A percentile compares a stretch with the other conserved stretches of the same genome.
These are phyloP conservation scores for Clathrospora elynae DNA, from an alignment of 2,329 filamentous ascomycete genomes.

Conservation along the genomic window DNA sequence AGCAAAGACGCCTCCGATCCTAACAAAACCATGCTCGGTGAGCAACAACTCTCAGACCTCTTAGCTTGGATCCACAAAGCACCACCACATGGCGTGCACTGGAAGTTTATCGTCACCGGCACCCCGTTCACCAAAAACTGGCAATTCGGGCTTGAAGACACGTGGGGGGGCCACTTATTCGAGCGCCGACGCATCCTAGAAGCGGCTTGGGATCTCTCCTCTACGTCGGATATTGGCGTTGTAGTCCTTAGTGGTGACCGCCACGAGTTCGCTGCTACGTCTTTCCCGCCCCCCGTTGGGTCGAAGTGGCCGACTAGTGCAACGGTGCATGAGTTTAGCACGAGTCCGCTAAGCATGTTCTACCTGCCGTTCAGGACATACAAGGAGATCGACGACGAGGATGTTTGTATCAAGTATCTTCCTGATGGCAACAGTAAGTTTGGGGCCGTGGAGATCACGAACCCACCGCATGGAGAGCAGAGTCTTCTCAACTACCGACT, in stretches of 20 bases:
- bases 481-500: slow-evolving; percentile 80
- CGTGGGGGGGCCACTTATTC: slow-evolving; percentile 88
- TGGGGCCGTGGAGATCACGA: slow-evolving; percentile 78
- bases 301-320: slow-evolving; percentile 55
- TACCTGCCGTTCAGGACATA: slow-evolving; percentile 87
- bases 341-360: slow-evolving; percentile 90
- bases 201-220: slow-evolving; percentile 88
- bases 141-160: slow-evolving; percentile 84
- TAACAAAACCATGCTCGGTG: slow-evolving; percentile 86
- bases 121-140: slow-evolving; percentile 98
- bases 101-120: slow-evolving; percentile 90
- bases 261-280: slow-evolving; percentile 95
- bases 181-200: slow-evolving; percentile 82
- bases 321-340: slow-evolving; percentile 84
- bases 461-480: slow-evolving; percentile 65
- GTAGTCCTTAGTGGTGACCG: slow-evolving; percentile 87
- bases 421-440: slow-evolving; percentile 89
- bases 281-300: slow-evolving; percentile 68
- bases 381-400: slow-evolving; percentile 76
- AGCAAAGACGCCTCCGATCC: slow-evolving; percentile 65
- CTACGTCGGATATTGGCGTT: slow-evolving; percentile 71
- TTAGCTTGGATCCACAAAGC: slow-evolving; percentile 75
- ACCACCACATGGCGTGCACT: slow-evolving; percentile 77
- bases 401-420: slow-evolving; percentile 84
- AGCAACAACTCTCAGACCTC: slow-evolving; percentile 77